Evolutionary conservation across 352 stramenopile species (phyloP).

Genomic region (Phytophthora ramorum): DNA sequence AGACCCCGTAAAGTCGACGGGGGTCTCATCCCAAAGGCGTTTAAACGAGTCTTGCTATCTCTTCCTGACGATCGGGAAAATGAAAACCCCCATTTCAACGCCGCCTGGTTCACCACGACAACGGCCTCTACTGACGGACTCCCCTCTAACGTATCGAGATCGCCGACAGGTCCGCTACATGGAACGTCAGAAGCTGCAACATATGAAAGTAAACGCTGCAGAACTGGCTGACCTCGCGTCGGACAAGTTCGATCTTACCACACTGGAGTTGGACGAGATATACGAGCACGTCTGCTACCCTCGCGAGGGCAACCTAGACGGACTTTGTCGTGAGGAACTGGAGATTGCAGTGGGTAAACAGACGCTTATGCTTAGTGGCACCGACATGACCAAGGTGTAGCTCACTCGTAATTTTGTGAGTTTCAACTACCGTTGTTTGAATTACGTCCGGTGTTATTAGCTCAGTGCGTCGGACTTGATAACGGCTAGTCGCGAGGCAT

Average conservation of each 20-base stretch:
- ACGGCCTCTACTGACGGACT: slow-evolving; percentile 12
- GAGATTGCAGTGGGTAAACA: slow-evolving; percentile 10
- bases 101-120: neutral
- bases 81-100: neutral
- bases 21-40: too few relatives aligned
- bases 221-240: slow-evolving; percentile 13
- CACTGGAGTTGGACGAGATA: slow-evolving; percentile 11
- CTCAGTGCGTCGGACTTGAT: slow-evolving; percentile 16
- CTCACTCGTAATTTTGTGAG: too few relatives aligned
- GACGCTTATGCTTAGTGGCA: slow-evolving; percentile 1
- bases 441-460: neutral
- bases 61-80: neutral
- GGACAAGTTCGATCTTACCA: slow-evolving; percentile 13
- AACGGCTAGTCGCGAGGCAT: neutral
- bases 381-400: slow-evolving; percentile 22
- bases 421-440: too few relatives aligned
- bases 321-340: slow-evolving; percentile 18
- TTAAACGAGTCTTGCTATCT: neutral
- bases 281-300: slow-evolving; percentile 14
- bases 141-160: slow-evolving; percentile 10
- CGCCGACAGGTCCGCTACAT: slow-evolving; percentile 12
- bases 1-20: too few relatives aligned
- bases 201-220: slow-evolving; percentile 9
- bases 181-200: slow-evolving; percentile 11
- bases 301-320: slow-evolving; percentile 11